phyloP scores from a whole-genome alignment of 2,329 filamentous ascomycete genomes.

The Talaromyces atroroseus region DNA sequence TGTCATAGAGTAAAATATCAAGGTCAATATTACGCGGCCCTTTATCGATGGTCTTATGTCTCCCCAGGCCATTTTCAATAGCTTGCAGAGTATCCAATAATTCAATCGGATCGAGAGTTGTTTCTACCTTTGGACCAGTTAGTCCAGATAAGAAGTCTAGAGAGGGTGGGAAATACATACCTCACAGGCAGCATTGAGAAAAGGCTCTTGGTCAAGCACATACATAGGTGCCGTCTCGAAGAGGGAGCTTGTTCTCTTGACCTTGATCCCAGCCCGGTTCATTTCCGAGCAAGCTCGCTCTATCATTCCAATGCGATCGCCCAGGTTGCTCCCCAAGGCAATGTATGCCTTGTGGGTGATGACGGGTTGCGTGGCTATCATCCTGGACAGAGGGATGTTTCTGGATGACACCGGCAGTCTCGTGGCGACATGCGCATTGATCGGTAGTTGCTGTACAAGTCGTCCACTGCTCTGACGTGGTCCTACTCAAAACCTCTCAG shows the following conservation, averaged over 20 bases:
- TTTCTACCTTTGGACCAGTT: constrained; percentile 62
- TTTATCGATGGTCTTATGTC: constrained; percentile 83
- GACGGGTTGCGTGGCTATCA: constrained; percentile 2
- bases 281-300: constrained; percentile 77
- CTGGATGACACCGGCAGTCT: not conserved
- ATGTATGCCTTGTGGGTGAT: constrained; percentile 60
- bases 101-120: constrained; percentile 65
- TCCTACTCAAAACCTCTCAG: constrained; percentile 1
- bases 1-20: constrained; percentile 80
- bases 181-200: constrained; percentile 90
- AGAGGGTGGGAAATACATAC: constrained; percentile 46
- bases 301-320: constrained; percentile 77
- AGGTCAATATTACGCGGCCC: constrained; percentile 92
- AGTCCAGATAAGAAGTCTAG: constrained; percentile 7
- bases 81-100: constrained; percentile 76
- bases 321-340: constrained; percentile 88
- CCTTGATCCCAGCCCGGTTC: constrained; percentile 63
- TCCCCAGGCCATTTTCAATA: constrained; percentile 74
- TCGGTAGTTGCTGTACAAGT: not conserved
- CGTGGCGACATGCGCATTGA: not conserved
- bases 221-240: constrained; percentile 99
- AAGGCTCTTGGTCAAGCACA: constrained; percentile 77
- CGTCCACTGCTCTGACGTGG: not conserved
- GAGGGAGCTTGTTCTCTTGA: constrained; percentile 76
- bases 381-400: not conserved